Percentiles rank a stretch among this genome's conserved stretches.
Conservation (phyloP, 495 filamentous ascomycete species). For the Aspergillus panamensis region DNA sequence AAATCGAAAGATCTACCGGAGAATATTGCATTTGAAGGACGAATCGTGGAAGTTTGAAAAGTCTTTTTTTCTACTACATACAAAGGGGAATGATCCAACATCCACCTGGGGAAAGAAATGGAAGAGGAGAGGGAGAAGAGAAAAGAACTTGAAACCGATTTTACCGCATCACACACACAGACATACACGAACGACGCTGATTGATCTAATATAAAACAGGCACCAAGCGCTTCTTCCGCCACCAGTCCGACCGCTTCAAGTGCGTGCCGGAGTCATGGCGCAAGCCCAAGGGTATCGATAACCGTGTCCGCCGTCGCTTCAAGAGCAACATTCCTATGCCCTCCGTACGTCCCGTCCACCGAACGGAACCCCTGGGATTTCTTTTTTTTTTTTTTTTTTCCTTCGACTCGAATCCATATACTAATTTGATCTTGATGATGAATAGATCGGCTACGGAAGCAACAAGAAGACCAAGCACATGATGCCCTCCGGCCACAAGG, state of each 20-base stretch:
- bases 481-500: constrained; percentile 99
- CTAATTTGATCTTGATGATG: background rate
- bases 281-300: constrained; percentile 99
- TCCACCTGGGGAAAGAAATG: too few species aligned
- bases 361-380: too few species aligned
- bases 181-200: background rate
- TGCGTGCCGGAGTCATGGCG: constrained; percentile 84
- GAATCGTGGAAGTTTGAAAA: too few species aligned
- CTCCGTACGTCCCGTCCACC: constrained; percentile 86
- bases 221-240: constrained; percentile 87
- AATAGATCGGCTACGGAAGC: constrained; percentile 91
- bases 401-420: background rate
- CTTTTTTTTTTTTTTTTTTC: background rate
- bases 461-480: constrained; percentile 99
- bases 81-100: too few species aligned
- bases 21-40: too few species aligned
- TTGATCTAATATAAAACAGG: constrained; percentile 44
- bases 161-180: background rate
- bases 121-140: background rate
- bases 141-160: background rate
- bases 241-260: constrained; percentile 96
- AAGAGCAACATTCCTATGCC: constrained; percentile 95
- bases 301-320: constrained; percentile 84
- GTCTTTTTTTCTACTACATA: too few species aligned
- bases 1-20: too few species aligned